Evolutionary conservation across 768 basidiomycete genomes (phyloP).

Genomic region (Leccinum fibrillosum): DNA sequence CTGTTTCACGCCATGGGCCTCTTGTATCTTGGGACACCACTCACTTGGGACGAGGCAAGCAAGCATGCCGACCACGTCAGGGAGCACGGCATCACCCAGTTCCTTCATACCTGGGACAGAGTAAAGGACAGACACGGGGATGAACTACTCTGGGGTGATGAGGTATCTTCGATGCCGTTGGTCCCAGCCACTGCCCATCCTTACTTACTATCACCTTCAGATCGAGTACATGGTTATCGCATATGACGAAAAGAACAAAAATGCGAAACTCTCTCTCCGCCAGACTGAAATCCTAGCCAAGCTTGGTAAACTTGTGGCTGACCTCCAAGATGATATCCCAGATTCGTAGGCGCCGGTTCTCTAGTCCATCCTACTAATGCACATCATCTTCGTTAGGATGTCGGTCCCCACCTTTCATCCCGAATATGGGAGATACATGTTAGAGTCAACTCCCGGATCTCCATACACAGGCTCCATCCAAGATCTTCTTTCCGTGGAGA

Average conservation of each 20-base stretch:
- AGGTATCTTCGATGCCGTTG: constrained; percentile 50
- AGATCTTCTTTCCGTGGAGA: constrained; percentile 87
- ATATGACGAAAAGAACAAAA: constrained; percentile 74
- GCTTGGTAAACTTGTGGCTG: constrained; percentile 63
- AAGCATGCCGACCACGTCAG: constrained; percentile 87
- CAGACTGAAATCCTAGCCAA: constrained; percentile 91
- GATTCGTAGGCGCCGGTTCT: constrained; percentile 47
- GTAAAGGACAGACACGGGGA: constrained; percentile 90
- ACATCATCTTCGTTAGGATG: constrained; percentile 39
- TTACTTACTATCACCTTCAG: constrained; percentile 38
- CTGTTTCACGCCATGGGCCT: constrained; percentile 69
- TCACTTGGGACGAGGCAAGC: constrained; percentile 88
- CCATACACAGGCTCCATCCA: constrained; percentile 88
- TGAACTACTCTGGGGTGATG: constrained; percentile 96
- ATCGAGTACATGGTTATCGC: constrained; percentile 95
- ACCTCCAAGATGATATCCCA: constrained; percentile 50
- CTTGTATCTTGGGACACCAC: constrained; percentile 87
- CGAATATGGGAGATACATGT: constrained; percentile 98
- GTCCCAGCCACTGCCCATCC: constrained; percentile 5
- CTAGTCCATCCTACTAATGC: not conserved
- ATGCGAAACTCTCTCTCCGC: constrained; percentile 86
- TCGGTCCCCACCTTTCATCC: constrained; percentile 92
- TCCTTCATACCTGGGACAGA: constrained; percentile 89
- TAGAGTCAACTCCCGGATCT: constrained; percentile 94
- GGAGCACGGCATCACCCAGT: constrained; percentile 91